Evolutionary conservation across 495 filamentous ascomycete species (phyloP).

Genomic region (Penicillium flavigenum): DNA sequence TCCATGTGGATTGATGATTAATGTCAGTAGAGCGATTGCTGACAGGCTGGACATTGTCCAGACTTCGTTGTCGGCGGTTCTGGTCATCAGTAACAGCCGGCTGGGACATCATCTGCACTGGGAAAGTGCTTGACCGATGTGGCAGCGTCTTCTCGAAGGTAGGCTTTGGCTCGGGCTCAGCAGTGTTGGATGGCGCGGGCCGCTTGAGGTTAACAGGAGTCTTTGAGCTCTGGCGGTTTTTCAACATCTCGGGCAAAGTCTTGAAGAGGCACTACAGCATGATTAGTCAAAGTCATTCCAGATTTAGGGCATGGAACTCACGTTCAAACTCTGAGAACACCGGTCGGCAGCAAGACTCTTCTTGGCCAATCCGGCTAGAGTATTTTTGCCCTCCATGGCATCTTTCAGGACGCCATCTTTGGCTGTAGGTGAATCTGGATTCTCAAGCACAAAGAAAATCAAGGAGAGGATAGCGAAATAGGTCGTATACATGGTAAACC

Average conservation of each 20-base stretch:
- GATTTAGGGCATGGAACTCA: constrained; percentile 38
- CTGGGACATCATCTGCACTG: constrained; percentile 36
- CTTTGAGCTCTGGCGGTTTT: constrained; percentile 51
- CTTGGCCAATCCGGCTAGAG: constrained; percentile 72
- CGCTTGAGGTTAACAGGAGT: constrained; percentile 46
- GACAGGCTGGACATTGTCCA: constrained; percentile 33
- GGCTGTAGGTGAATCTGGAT: constrained; percentile 72
- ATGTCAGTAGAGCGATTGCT: constrained; percentile 26
- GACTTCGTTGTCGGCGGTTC: constrained; percentile 31
- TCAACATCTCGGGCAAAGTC: constrained; percentile 68
- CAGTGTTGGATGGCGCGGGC: constrained; percentile 33
- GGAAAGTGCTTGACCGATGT: constrained; percentile 51
- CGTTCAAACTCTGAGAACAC: constrained; percentile 71
- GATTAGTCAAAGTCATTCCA: not conserved
- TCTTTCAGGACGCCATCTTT: constrained; percentile 77
- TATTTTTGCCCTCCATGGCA: constrained; percentile 77
- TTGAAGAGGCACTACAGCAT: constrained; percentile 67
- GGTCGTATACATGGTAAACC: constrained; percentile 95
- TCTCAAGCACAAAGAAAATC: constrained; percentile 87
- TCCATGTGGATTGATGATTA: constrained; percentile 30
- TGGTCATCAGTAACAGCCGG: constrained; percentile 19
- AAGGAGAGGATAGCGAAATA: constrained; percentile 92
- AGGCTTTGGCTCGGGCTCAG: constrained; percentile 28
- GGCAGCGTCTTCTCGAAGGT: constrained; percentile 34
- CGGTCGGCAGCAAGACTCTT: constrained; percentile 86